Conservation (phyloP, 768 basidiomycete species). For the Tricholoma matsutake region DNA sequence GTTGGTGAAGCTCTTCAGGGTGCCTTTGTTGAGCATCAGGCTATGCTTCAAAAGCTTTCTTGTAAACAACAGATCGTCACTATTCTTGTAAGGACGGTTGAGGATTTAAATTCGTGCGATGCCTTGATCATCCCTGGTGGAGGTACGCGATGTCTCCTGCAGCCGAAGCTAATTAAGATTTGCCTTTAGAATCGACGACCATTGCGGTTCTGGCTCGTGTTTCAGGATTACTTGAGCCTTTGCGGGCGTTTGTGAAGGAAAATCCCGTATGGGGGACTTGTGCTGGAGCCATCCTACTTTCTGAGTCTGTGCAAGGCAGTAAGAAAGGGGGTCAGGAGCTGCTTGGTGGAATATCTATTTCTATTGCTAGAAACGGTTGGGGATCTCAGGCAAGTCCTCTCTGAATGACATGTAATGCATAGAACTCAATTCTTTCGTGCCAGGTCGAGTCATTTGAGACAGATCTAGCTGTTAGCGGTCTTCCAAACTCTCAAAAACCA, state of each 20-base stretch:
- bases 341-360: conserved; percentile 75
- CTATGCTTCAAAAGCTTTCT: conserved; percentile 57
- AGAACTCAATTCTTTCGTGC: background rate
- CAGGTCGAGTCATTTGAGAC: conserved; percentile 93
- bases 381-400: conserved; percentile 71
- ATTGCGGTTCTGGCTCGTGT: conserved; percentile 76
- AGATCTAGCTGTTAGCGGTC: conserved; percentile 58
- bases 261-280: conserved; percentile 96
- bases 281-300: conserved; percentile 89
- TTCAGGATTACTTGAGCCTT: conserved; percentile 76
- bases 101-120: conserved; percentile 74
- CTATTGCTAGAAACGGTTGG: conserved; percentile 87
- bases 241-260: conserved; percentile 63
- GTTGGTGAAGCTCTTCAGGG: conserved; percentile 78
- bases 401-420: background rate
- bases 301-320: conserved; percentile 67
- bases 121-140: conserved; percentile 94
- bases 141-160: conserved; percentile 38
- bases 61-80: conserved; percentile 43
- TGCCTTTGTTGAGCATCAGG: conserved; percentile 86
- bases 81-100: conserved; percentile 64
- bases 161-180: background rate
- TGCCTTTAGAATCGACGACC: conserved; percentile 77
- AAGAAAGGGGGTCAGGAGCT: conserved; percentile 90
- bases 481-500: conserved; percentile 55